phyloP scores from a whole-genome alignment of 306 rosid genomes.

The Cucumis melo region DNA sequence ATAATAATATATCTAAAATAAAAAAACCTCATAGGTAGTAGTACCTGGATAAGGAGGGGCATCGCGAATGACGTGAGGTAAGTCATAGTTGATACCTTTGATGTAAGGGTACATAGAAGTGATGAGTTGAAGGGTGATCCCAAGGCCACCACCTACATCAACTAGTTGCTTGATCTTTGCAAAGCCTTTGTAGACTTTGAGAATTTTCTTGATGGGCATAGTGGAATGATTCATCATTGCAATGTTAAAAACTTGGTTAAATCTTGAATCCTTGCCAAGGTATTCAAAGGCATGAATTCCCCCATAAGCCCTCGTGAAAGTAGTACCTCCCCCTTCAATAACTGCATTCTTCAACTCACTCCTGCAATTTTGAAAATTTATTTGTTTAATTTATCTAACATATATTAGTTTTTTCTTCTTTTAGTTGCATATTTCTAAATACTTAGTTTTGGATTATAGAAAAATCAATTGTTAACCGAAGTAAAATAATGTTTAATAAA shows the following conservation, averaged over 20 bases:
- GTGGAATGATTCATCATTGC: slow-evolving; percentile 36
- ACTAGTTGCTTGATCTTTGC: slow-evolving; percentile 23
- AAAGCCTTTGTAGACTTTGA: slow-evolving; percentile 35
- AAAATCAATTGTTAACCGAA: too few species aligned
- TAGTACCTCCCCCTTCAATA: slow-evolving; percentile 24
- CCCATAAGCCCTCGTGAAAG: slow-evolving; percentile 33
- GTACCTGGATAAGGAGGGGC: slow-evolving; percentile 41
- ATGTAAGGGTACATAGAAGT: slow-evolving; percentile 37
- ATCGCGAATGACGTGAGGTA: slow-evolving; percentile 33
- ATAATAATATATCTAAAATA: background rate
- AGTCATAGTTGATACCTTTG: slow-evolving; percentile 27
- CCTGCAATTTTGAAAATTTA: slow-evolving; percentile 9
- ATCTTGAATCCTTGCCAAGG: slow-evolving; percentile 4
- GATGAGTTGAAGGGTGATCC: slow-evolving; percentile 26
- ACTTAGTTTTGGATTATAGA: too few species aligned
- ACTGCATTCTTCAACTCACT: slow-evolving; percentile 23
- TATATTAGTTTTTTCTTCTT: too few species aligned
- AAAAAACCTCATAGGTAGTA: background rate
- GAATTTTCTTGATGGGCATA: slow-evolving; percentile 19
- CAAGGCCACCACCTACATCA: slow-evolving; percentile 7
- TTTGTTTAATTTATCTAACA: too few species aligned
- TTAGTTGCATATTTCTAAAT: too few species aligned
- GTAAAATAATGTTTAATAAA: too few species aligned
- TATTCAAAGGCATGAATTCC: slow-evolving; percentile 23
- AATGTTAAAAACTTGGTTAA: slow-evolving; percentile 23